Percentiles rank a stretch among this genome's conserved stretches.
These are phyloP conservation scores for Cladosporium phlei DNA, from an alignment of 2,329 filamentous ascomycete genomes.

Conservation along the genomic window DNA sequence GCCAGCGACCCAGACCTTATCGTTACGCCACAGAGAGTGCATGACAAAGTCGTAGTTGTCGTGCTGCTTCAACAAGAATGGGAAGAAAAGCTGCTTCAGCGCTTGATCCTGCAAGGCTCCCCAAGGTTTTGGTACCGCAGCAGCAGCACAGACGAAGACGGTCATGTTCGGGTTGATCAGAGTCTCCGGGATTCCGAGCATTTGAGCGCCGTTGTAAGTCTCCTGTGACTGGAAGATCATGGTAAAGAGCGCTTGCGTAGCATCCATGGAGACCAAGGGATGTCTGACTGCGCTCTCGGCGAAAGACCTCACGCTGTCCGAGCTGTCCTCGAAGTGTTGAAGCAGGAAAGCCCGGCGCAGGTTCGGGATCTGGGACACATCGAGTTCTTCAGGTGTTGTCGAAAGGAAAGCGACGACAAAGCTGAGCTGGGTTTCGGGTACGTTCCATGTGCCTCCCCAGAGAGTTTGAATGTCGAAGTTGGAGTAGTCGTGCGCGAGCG, in stretches of 20 bases:
- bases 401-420: conserved; percentile 85
- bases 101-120: conserved; percentile 69
- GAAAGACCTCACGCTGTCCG: conserved; percentile 55
- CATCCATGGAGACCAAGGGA: conserved; percentile 82
- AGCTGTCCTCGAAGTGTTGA: conserved; percentile 58
- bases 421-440: conserved; percentile 84
- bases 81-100: conserved; percentile 70
- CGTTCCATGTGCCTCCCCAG: conserved; percentile 83
- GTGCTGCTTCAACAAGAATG: conserved; percentile 74
- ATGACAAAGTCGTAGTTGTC: conserved; percentile 82
- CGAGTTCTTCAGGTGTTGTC: conserved; percentile 67
- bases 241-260: conserved; percentile 64
- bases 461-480: conserved; percentile 78
- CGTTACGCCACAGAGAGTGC: conserved; percentile 85
- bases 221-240: conserved; percentile 57
- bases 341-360: conserved; percentile 71
- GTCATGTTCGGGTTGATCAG: conserved; percentile 68
- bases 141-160: conserved; percentile 73
- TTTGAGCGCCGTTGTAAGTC: conserved; percentile 52
- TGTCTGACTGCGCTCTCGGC: conserved; percentile 70
- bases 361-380: conserved; percentile 78
- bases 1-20: conserved; percentile 78
- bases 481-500: conserved; percentile 59
- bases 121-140: conserved; percentile 74
- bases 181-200: conserved; percentile 55